A percentile compares a stretch with the other conserved stretches of the same genome.
phyloP scores from a whole-genome alignment of 306 rosid species.

The Rosa multiflora region DNA sequence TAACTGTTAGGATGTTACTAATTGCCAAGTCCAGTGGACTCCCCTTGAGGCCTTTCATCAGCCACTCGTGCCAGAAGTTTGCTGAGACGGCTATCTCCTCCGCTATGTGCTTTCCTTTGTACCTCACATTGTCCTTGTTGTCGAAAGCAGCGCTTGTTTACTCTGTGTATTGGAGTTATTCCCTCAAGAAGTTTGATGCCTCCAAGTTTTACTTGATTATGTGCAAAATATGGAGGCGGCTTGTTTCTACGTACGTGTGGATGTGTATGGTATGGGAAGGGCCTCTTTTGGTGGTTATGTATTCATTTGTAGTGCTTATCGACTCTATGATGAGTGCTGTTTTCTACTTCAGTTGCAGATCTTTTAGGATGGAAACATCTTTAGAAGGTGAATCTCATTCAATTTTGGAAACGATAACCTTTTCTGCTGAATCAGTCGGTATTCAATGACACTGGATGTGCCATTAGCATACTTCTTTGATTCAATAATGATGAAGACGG shows the following conservation, averaged over 20 bases:
- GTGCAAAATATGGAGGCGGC: conserved; percentile 72
- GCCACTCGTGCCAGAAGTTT: conserved; percentile 74
- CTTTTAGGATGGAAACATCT: conserved; percentile 22
- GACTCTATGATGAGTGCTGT: conserved; percentile 81
- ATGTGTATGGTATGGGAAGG: conserved; percentile 91
- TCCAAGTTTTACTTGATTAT: conserved; percentile 54
- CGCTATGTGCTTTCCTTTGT: conserved; percentile 64
- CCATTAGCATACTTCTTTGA: not conserved
- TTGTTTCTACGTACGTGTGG: conserved; percentile 66
- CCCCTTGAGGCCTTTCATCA: conserved; percentile 71
- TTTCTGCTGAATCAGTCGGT: conserved; percentile 51
- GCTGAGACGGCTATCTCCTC: conserved; percentile 67
- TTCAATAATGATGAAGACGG: conserved; percentile 32
- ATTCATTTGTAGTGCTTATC: conserved; percentile 80
- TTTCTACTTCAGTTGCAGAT: conserved; percentile 30
- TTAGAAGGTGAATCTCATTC: conserved; percentile 20
- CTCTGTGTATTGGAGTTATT: conserved; percentile 85
- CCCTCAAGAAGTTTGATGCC: conserved; percentile 55
- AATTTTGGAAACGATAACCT: not conserved
- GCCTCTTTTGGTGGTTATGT: conserved; percentile 91
- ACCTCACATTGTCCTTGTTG: conserved; percentile 55
- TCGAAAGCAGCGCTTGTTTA: conserved; percentile 83
- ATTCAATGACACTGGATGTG: conserved; percentile 45
- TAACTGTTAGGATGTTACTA: conserved; percentile 64
- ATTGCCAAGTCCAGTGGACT: conserved; percentile 84